Percentiles rank a stretch among this genome's conserved stretches.
Conservation (phyloP, 352 stramenopile genomes). For the Phytophthora pini region DNA sequence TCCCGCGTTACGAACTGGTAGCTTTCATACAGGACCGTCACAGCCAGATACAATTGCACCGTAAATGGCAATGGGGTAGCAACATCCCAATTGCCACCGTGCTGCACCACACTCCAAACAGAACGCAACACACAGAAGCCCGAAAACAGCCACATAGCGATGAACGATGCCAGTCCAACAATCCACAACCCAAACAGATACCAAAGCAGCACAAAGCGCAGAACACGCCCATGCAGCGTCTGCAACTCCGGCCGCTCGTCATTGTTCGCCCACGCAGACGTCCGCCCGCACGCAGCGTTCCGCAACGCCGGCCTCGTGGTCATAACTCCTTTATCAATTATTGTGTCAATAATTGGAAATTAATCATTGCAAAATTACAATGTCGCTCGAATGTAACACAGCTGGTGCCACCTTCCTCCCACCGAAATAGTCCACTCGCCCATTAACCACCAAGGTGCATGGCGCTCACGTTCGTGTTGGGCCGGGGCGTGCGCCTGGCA, state of each 20-base stretch:
- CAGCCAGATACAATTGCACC: slow-evolving; percentile 39
- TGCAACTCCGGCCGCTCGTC: slow-evolving; percentile 31
- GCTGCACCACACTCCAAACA: not conserved
- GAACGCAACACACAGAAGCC: slow-evolving; percentile 5
- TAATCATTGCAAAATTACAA: too few relatives aligned
- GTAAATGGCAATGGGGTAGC: slow-evolving; percentile 18
- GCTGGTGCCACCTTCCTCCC: too few relatives aligned
- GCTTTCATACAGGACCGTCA: slow-evolving; percentile 53
- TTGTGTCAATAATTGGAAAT: too few relatives aligned
- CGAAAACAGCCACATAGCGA: slow-evolving; percentile 23
- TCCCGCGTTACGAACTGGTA: slow-evolving; percentile 42
- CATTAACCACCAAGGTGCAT: not conserved
- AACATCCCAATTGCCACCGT: slow-evolving; percentile 13
- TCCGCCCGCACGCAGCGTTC: slow-evolving; percentile 9
- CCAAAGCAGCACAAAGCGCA: slow-evolving; percentile 29
- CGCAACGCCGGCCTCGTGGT: not conserved
- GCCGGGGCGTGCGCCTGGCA: slow-evolving; percentile 9
- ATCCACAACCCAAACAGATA: slow-evolving; percentile 40
- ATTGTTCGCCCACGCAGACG: slow-evolving; percentile 27
- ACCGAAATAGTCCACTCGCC: not conserved
- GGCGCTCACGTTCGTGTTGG: not conserved
- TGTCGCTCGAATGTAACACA: too few relatives aligned
- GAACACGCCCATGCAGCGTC: slow-evolving; percentile 17
- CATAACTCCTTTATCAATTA: not conserved
- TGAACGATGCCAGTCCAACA: slow-evolving; percentile 29